Evolutionary conservation across 2,329 filamentous ascomycete genomes (phyloP).

Genomic region (Trichoderma hamatum): DNA sequence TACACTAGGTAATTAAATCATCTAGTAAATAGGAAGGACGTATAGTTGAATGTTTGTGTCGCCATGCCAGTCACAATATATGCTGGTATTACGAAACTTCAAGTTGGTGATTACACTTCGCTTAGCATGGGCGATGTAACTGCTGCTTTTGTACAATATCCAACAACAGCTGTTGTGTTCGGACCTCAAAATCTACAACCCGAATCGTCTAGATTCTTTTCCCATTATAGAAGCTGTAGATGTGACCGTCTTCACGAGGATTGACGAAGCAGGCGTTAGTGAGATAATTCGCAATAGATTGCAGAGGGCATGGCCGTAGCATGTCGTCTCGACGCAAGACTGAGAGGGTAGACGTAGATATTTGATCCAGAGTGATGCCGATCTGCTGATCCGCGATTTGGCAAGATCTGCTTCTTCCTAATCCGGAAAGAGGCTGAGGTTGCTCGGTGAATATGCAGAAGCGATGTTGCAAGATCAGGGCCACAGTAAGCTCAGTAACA

Average conservation of each 20-base stretch:
- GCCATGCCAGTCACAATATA: conserved; percentile 35
- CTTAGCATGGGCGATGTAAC: conserved; percentile 38
- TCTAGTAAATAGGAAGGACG: conserved; percentile 2
- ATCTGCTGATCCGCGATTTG: conserved; percentile 4
- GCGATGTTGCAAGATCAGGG: neutral
- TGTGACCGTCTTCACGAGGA: neutral
- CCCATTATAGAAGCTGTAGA: neutral
- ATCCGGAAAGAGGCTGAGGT: neutral
- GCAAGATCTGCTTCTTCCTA: neutral
- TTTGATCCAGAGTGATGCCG: neutral
- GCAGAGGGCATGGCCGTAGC: neutral
- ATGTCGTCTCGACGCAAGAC: neutral
- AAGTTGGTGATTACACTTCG: conserved; percentile 32
- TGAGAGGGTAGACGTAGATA: neutral
- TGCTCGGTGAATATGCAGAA: neutral
- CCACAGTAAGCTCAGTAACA: neutral
- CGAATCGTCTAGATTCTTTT: neutral
- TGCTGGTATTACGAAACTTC: conserved; percentile 30
- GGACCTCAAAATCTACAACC: conserved; percentile 35
- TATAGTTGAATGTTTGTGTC: conserved; percentile 24
- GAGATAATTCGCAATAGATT: neutral
- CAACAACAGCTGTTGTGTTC: conserved; percentile 32
- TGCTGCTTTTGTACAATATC: conserved; percentile 33
- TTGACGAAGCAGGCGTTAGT: neutral
- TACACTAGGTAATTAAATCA: neutral